Percentiles rank a stretch among this genome's conserved stretches.
These are phyloP conservation scores for Talaromyces sp. DNA, from an alignment of 2,329 filamentous ascomycete species.

Conservation along the genomic window DNA sequence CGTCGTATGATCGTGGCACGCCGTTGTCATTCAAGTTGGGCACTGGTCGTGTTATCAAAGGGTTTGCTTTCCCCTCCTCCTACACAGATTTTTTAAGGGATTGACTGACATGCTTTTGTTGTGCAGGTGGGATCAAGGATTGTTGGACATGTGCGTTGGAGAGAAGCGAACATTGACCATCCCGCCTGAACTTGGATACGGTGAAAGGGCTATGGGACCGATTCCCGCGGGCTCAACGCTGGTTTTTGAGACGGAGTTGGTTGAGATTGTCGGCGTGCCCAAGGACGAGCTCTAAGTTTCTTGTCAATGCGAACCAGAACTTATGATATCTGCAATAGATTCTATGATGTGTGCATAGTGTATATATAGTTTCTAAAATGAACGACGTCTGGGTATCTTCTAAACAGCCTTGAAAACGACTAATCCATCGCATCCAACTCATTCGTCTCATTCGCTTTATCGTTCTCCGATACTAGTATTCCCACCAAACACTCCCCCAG, in stretches of 20 bases:
- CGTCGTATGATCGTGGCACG: slow-evolving; percentile 69
- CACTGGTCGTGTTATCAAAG: slow-evolving; percentile 79
- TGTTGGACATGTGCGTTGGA: slow-evolving; percentile 91
- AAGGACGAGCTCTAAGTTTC: slow-evolving; percentile 43
- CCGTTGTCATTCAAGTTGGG: slow-evolving; percentile 81
- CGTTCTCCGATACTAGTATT: slow-evolving; percentile 57
- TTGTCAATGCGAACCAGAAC: not conserved
- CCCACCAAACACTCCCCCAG: slow-evolving; percentile 60
- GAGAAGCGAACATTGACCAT: slow-evolving; percentile 90
- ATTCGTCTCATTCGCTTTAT: slow-evolving; percentile 34
- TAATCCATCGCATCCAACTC: slow-evolving; percentile 60
- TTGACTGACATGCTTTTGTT: not conserved
- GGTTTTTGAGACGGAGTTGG: slow-evolving; percentile 87
- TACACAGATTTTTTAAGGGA: not conserved
- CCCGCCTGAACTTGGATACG: slow-evolving; percentile 82
- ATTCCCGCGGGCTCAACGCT: slow-evolving; percentile 80
- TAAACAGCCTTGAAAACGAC: not conserved
- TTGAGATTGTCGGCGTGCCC: slow-evolving; percentile 73
- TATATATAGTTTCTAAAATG: not conserved
- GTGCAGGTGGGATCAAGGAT: slow-evolving; percentile 78
- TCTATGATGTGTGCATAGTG: not conserved
- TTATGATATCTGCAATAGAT: not conserved
- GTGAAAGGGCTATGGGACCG: slow-evolving; percentile 69
- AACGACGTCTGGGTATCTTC: slow-evolving; percentile 6
- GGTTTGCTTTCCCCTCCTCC: slow-evolving; percentile 51